Percentiles rank a stretch among this genome's conserved stretches.
Conservation (phyloP, 2,329 filamentous ascomycete species). For the Colletotrichum truncatum region DNA sequence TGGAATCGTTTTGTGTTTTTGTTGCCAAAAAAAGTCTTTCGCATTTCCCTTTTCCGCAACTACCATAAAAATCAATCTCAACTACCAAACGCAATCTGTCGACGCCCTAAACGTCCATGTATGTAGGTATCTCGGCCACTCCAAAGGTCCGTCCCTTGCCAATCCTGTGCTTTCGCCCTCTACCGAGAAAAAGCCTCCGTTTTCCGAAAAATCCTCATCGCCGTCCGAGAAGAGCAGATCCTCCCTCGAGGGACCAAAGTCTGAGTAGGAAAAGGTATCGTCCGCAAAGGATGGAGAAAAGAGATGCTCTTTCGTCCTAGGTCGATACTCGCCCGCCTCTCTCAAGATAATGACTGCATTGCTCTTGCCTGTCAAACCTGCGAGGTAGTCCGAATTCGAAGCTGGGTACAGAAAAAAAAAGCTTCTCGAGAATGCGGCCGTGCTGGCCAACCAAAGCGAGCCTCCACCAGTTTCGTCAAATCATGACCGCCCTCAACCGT, state of each 20-base stretch:
- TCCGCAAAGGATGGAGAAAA: neutral
- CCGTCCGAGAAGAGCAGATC: neutral
- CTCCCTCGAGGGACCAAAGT: neutral
- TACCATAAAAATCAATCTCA: slow-evolving; percentile 1
- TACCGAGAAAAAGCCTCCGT: slow-evolving; percentile 11
- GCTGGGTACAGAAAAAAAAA: too few relatives aligned
- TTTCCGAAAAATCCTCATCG: slow-evolving; percentile 7
- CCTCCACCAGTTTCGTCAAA: slow-evolving; percentile 11
- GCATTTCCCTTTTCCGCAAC: slow-evolving; percentile 12
- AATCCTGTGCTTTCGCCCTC: slow-evolving; percentile 9
- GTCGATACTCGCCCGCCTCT: too few relatives aligned
- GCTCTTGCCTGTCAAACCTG: too few relatives aligned
- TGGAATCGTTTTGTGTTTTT: neutral
- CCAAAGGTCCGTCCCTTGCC: slow-evolving; percentile 16
- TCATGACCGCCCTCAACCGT: neutral
- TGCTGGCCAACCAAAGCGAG: neutral
- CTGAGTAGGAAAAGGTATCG: slow-evolving; percentile 6
- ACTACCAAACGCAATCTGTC: slow-evolving; percentile 19
- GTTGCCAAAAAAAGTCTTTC: slow-evolving; percentile 14
- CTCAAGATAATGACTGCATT: neutral
- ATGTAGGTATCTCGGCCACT: slow-evolving; percentile 23
- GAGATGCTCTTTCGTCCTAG: neutral
- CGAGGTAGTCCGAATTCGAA: too few relatives aligned
- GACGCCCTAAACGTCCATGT: slow-evolving; percentile 30
- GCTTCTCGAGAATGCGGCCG: neutral